These are phyloP conservation scores for Penicillium sp. DNA, from an alignment of 2,329 filamentous ascomycete species.

Conservation along the genomic window DNA sequence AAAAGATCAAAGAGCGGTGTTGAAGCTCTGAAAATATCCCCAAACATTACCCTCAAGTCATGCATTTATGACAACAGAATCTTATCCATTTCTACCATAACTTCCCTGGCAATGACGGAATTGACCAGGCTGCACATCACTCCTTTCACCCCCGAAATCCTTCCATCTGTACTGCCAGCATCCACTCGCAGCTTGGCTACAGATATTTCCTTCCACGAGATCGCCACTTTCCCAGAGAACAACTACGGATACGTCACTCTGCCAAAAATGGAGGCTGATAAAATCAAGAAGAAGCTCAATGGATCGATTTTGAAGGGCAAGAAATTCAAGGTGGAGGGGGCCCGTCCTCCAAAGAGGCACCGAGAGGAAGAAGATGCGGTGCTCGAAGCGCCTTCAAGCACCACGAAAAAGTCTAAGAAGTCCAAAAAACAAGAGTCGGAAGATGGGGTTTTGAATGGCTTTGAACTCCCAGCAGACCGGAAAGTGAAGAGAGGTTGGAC, in stretches of 20 bases:
- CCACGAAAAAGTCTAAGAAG: conserved; percentile 46
- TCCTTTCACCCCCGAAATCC: conserved; percentile 72
- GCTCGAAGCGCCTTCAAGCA: conserved; percentile 40
- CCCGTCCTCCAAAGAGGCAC: conserved; percentile 60
- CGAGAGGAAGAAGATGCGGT: conserved; percentile 38
- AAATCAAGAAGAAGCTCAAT: conserved; percentile 84
- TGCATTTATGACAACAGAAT: conserved; percentile 1
- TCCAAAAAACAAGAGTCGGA: conserved; percentile 49
- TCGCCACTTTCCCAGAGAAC: conserved; percentile 85
- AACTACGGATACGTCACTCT: conserved; percentile 88
- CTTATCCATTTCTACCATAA: neutral
- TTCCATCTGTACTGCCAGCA: conserved; percentile 67
- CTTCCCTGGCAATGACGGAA: conserved; percentile 31
- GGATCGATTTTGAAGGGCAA: conserved; percentile 77
- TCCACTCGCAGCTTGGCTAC: conserved; percentile 63
- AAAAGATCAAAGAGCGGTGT: neutral
- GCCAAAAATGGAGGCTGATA: conserved; percentile 77
- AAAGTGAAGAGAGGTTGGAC: conserved; percentile 90
- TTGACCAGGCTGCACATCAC: conserved; percentile 73
- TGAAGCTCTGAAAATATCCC: neutral
- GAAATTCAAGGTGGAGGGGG: conserved; percentile 81
- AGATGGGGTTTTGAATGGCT: conserved; percentile 55
- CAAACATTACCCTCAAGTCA: neutral
- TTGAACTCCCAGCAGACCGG: conserved; percentile 67
- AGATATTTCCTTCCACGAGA: conserved; percentile 80